Percentiles rank a stretch among this genome's conserved stretches.
These are phyloP conservation scores for Endotrypanum monterogeii DNA, from an alignment of 208 protist species.

Conservation along the genomic window DNA sequence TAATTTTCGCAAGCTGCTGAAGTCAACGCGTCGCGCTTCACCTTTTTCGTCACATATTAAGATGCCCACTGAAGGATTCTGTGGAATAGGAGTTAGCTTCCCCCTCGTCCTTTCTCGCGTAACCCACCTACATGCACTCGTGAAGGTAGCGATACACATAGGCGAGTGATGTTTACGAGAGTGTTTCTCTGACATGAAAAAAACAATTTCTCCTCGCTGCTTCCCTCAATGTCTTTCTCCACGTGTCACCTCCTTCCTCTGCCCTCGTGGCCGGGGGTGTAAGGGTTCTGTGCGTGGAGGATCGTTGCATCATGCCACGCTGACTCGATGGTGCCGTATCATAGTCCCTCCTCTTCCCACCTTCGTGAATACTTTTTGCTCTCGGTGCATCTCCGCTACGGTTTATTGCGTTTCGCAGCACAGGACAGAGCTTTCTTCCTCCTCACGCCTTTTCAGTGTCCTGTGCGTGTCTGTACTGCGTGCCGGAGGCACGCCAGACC, in stretches of 20 bases:
- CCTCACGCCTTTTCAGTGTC: background rate
- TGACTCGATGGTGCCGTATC: background rate
- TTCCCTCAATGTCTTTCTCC: background rate
- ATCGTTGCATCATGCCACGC: background rate
- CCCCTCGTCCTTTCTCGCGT: background rate
- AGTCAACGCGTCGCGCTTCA: background rate
- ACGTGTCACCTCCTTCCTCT: background rate
- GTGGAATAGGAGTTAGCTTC: background rate
- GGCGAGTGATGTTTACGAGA: background rate
- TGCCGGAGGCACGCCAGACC: background rate
- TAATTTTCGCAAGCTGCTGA: background rate
- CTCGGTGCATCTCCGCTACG: no score
- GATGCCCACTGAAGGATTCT: background rate
- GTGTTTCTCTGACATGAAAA: background rate
- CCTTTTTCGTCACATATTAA: background rate
- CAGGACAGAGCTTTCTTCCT: background rate
- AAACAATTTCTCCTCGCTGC: background rate
- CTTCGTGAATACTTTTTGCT: background rate
- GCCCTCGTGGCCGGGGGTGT: background rate
- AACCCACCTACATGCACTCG: background rate
- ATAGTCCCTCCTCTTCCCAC: background rate
- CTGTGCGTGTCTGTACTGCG: background rate
- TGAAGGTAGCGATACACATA: background rate
- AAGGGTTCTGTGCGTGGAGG: no score
- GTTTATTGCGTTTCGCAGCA: background rate